Percentiles rank a stretch among this genome's conserved stretches.
Conservation (phyloP, 2,329 filamentous ascomycete genomes). For the Thielaviopsis populi region DNA sequence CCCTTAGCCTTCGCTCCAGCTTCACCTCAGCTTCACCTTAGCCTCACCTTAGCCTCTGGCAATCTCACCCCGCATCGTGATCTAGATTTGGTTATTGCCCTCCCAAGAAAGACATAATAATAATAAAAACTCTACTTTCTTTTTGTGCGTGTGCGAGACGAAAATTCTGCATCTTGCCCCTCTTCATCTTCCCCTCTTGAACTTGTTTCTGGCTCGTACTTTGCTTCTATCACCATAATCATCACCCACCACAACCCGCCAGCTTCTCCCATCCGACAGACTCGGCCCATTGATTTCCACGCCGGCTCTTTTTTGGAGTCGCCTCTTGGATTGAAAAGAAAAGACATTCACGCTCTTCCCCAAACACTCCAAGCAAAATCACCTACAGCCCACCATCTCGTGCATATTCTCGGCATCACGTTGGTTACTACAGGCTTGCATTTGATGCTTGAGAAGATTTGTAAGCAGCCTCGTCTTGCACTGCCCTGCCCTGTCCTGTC, state of each 20-base stretch:
- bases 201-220: not conserved
- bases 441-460: no score
- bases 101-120: no score
- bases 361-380: not conserved
- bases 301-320: not conserved
- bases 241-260: not conserved
- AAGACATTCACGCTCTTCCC: not conserved
- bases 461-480: no score
- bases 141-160: not conserved
- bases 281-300: not conserved
- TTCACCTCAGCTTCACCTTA: not conserved
- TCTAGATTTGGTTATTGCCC: not conserved
- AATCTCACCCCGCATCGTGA: not conserved
- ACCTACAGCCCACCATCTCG: not conserved
- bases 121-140: not conserved
- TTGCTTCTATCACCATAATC: not conserved
- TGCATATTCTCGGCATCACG: no score
- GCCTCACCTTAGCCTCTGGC: not conserved
- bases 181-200: not conserved
- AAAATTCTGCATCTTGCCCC: not conserved
- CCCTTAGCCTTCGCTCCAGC: not conserved
- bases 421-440: no score
- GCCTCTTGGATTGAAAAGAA: not conserved
- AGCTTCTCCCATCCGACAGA: not conserved
- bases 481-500: no score